Conservation (phyloP, 164 flowering plant genomes). For the Nymphaea colorata region DNA sequence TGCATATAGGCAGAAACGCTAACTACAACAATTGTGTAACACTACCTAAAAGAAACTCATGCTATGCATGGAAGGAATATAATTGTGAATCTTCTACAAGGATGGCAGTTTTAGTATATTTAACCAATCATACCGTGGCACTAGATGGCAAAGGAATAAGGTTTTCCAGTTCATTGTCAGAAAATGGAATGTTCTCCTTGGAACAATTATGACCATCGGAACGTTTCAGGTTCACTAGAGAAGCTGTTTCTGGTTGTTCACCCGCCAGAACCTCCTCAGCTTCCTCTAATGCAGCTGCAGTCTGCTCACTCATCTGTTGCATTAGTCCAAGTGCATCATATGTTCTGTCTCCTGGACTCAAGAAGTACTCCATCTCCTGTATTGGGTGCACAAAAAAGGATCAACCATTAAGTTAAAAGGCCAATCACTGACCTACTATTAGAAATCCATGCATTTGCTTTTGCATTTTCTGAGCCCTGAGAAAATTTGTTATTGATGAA, state of each 20-base stretch:
- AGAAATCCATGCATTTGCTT: no score
- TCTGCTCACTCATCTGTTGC: conserved; percentile 75
- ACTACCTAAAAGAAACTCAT: background rate
- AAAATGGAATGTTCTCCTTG: conserved; percentile 14
- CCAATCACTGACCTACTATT: background rate
- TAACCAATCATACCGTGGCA: background rate
- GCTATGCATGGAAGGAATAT: background rate
- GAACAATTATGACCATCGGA: conserved; percentile 9
- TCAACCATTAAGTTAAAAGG: background rate
- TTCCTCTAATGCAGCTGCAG: conserved; percentile 57
- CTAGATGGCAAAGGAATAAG: conserved; percentile 1
- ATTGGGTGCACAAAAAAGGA: background rate
- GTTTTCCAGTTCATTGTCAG: conserved; percentile 9
- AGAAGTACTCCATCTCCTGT: conserved; percentile 64
- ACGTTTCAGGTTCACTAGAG: conserved; percentile 12
- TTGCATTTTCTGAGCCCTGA: no score
- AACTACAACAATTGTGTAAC: no score
- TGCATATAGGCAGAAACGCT: no score
- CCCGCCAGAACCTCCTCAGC: conserved; percentile 70
- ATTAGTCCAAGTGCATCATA: conserved; percentile 80
- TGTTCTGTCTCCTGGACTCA: conserved; percentile 71
- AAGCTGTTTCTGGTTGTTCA: conserved; percentile 36
- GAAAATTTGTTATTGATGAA: no score
- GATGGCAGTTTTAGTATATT: no score
- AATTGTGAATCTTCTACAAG: background rate